Evolutionary conservation across 805 yeast species (phyloP), one percentile per base, ranked within the genome.

Genomic region (Wickerhamomyces mucosus): DNA sequence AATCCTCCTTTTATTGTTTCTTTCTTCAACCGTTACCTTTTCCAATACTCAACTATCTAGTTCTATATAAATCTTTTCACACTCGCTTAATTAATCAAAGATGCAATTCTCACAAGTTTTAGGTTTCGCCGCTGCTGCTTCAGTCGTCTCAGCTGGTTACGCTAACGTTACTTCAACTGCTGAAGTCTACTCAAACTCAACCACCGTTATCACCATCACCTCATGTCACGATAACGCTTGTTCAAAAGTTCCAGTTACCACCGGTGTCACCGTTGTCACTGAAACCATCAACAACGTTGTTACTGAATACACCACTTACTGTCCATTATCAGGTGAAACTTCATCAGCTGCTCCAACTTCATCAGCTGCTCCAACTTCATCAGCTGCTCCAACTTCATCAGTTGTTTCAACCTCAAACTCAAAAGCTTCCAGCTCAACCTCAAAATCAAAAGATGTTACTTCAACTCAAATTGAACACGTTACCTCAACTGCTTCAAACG

Each of bases 31-130:
- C 20, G 18, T 15, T 32, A 21, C 13, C 27, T 28, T 18, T 3
- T 21, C 23, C 29, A 27, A 20, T 28, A 21, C 45, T 48, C 50
- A 12, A 47, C 51, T 25, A 51, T 53, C 46, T 31, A 22, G 28
- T 21, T 28, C 29, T 26, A 44, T 29, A 40, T 58, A 36, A 42
- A n/a, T n/a, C 55, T 44, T 35, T 38, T 24, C 41, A 47, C 56
- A 37, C 32, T 48, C 53, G 50, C 55, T 45, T 45, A 39, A 32
- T 32, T 37, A 33, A 27, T 39, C 23, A 29, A 45, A 37, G 51
- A 55, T 58, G 59, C 55, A 55, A 55, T 52, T 56, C 62, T 47
- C 47, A 45, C 35, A 40, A 46, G 45, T 44, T 34, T 36, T 51
- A 46, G 38, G 40, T 33, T 46, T 42, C 29, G 42, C 52, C 36